These are phyloP conservation scores for Hagleromyces aurorensis DNA, from an alignment of 805 yeast genomes.

Conservation along the genomic window DNA sequence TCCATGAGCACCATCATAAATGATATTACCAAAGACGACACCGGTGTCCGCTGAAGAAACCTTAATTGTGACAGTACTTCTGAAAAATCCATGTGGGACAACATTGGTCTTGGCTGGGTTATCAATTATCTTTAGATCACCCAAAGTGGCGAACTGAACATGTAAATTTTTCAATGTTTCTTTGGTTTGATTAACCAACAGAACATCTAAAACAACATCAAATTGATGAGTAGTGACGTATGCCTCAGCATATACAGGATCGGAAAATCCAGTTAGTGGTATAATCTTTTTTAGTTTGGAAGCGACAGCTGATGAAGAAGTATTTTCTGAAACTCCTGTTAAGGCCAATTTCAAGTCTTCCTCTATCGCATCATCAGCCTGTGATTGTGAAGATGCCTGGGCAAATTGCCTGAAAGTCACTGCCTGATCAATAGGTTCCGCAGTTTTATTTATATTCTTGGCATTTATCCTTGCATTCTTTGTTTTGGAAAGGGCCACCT, in stretches of 20 bases:
- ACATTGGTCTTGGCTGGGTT: conserved; percentile 82
- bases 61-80: conserved; percentile 78
- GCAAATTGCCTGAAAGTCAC: conserved; percentile 73
- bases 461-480: conserved; percentile 51
- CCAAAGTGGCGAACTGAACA: conserved; percentile 92
- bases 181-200: conserved; percentile 89
- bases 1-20: conserved; percentile 93
- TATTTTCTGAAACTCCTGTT: conserved; percentile 32
- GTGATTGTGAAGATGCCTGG: conserved; percentile 34
- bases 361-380: conserved; percentile 38
- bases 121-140: conserved; percentile 91
- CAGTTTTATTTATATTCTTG: conserved; percentile 49
- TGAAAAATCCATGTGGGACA: conserved; percentile 97
- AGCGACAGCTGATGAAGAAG: conserved; percentile 50
- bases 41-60: conserved; percentile 98
- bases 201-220: conserved; percentile 89
- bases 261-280: conserved; percentile 96
- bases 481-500: conserved; percentile 52
- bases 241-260: conserved; percentile 97
- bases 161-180: conserved; percentile 83
- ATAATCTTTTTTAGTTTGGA: conserved; percentile 83
- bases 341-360: conserved; percentile 56
- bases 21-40: conserved; percentile 93
- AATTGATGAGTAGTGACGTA: conserved; percentile 93
- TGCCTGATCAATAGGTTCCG: conserved; percentile 72